Conservation (phyloP, 2,329 filamentous ascomycete genomes). For the Ophiocordyceps camponoti-floridani region DNA sequence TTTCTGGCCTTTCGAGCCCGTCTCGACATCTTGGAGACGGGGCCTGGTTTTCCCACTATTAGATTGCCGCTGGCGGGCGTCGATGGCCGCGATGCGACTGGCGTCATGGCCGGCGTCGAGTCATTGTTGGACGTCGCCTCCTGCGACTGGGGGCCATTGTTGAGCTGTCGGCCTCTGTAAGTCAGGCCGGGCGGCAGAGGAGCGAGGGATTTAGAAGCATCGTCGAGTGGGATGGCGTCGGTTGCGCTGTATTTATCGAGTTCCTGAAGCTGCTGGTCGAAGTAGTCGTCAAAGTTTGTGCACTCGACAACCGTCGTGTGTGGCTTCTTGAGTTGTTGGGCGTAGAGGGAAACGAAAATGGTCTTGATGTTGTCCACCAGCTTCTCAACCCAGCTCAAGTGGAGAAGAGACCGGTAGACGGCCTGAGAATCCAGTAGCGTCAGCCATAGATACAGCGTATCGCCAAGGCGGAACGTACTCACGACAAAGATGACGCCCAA, state of each 20-base stretch:
- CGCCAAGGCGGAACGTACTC: slow-evolving; percentile 4
- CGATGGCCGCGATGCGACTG: slow-evolving; percentile 59
- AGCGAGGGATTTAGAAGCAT: slow-evolving; percentile 9
- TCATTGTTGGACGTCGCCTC: slow-evolving; percentile 45
- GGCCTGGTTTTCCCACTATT: slow-evolving; percentile 55
- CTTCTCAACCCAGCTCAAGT: slow-evolving; percentile 93
- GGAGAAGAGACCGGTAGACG: slow-evolving; percentile 88
- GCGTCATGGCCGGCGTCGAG: slow-evolving; percentile 50
- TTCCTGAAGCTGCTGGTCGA: slow-evolving; percentile 79
- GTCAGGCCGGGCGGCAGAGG: slow-evolving; percentile 19
- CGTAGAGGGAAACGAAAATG: slow-evolving; percentile 81
- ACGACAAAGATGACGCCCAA: slow-evolving; percentile 91
- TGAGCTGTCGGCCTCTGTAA: slow-evolving; percentile 19
- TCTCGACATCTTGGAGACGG: slow-evolving; percentile 60
- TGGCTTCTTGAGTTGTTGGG: slow-evolving; percentile 66
- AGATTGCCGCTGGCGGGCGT: slow-evolving; percentile 50
- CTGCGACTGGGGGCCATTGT: slow-evolving; percentile 11
- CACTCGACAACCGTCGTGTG: slow-evolving; percentile 67
- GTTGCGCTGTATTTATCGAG: slow-evolving; percentile 40
- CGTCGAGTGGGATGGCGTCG: slow-evolving; percentile 13
- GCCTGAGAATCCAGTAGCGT: slow-evolving; percentile 36
- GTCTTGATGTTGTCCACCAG: slow-evolving; percentile 88
- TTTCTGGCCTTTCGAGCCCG: slow-evolving; percentile 57
- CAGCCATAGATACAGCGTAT: no score
- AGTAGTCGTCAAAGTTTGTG: slow-evolving; percentile 72